Percentiles rank a stretch among this genome's conserved stretches.
These are phyloP conservation scores for Warburgia ugandensis DNA, from an alignment of 164 flowering plant species.

Conservation along the genomic window DNA sequence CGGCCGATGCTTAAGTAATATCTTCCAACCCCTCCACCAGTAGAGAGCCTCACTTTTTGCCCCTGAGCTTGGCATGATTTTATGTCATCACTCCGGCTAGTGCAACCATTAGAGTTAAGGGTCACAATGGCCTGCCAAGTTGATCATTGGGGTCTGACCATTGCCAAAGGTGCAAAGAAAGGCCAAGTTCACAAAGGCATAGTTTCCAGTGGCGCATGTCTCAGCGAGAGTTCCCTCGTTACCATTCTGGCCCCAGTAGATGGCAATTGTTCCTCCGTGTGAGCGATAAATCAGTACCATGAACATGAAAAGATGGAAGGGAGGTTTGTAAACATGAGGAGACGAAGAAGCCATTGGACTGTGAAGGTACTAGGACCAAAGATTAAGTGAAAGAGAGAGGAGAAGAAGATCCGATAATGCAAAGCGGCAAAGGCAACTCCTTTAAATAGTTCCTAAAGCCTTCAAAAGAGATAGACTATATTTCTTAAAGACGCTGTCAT, in stretches of 20 bases:
- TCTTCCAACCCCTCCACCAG: no score
- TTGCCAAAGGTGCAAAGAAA: conserved; percentile 15
- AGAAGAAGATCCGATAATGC: no score
- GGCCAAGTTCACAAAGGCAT: conserved; percentile 13
- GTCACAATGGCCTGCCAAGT: conserved; percentile 18
- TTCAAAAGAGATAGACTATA: no score
- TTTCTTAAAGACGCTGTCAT: no score
- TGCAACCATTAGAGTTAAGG: conserved; percentile 1
- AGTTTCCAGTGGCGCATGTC: conserved; percentile 18
- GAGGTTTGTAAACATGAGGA: no score
- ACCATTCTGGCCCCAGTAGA: conserved; percentile 19
- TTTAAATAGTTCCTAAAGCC: no score
- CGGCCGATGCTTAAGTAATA: no score
- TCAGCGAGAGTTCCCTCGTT: conserved; percentile 13
- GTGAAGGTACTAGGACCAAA: no score
- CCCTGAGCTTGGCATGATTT: not conserved
- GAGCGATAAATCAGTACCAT: not conserved
- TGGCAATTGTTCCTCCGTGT: conserved; percentile 3
- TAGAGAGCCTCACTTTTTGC: not conserved
- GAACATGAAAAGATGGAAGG: not conserved
- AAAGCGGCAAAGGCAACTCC: no score
- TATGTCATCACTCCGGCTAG: not conserved
- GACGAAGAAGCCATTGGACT: no score
- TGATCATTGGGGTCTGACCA: conserved; percentile 8
- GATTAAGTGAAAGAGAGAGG: no score